Evolutionary conservation across 2,329 filamentous ascomycete genomes (phyloP), one percentile per base, ranked within the genome.

Genomic region (Pestalotiopsis sp.): DNA sequence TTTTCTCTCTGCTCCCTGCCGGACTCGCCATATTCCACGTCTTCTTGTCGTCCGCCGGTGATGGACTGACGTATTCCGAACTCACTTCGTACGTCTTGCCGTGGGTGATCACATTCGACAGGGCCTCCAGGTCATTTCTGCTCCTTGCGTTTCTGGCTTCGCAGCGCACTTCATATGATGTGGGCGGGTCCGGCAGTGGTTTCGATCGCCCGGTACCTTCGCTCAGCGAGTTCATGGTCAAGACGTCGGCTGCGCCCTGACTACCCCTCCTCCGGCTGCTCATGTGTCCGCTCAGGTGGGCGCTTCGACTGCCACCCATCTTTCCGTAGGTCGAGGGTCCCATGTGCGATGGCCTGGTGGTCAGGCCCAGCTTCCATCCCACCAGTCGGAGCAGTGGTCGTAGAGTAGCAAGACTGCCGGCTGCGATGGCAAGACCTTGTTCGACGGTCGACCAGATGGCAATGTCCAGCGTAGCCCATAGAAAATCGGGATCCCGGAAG

Each of bases 371-470:
- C 23, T 66, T 66, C 41, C 49, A 66, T 12, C 63, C 63, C 13
- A 66, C 27, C 13, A 66, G 49, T 31, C 52, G 40, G n/a, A 60
- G 20, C 4, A 87, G 77, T 0, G 85, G 85, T 0, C 83, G 82
- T 4, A 86, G 76, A 0, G 84, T 86, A 4, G 83, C 82, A 6
- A 84, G 78, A 25, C 81, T 81, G 14, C 82, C 83, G 6, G 84
- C 85, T 4, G 81, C 81, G 70, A 87, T 82, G 61, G 83, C 83
- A 1, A 87, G 78, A 14, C 82, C 83, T 52, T 82, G 78, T 66
- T 87, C 85, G 6, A 82, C 76, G 0, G 81, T 83, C 1, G 84
- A 85, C 83, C 83, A 86, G 72, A 86, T 83, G 20, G 83, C 83
- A 64, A 85, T 82, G 68, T 82, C 79, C 63, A 79, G 67, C 0